Percentiles rank a stretch among this genome's conserved stretches.
These are phyloP conservation scores for Nakazawaea siamensis DNA, from an alignment of 805 yeast species.

Conservation along the genomic window DNA sequence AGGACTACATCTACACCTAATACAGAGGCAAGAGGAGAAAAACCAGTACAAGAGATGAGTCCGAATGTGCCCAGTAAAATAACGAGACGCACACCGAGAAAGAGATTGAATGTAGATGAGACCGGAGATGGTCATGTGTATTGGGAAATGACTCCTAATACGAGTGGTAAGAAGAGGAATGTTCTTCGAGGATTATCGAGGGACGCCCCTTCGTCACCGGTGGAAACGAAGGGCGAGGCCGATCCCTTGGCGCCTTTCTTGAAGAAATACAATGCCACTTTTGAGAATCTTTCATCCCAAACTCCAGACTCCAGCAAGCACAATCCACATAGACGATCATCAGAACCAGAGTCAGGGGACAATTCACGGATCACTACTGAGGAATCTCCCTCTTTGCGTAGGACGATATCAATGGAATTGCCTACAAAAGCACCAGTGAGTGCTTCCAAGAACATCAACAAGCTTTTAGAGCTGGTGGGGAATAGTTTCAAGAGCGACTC, in stretches of 20 bases:
- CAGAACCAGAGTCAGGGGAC: constrained; percentile 20
- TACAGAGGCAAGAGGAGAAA: background rate
- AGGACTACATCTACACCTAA: background rate
- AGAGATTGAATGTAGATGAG: constrained; percentile 12
- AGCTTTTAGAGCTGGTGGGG: constrained; percentile 9
- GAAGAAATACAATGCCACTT: constrained; percentile 32
- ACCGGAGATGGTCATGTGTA: constrained; percentile 27
- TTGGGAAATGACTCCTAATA: constrained; percentile 35
- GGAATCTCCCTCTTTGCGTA: no score
- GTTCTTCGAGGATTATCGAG: constrained; percentile 4
- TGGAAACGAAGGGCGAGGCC: constrained; percentile 15
- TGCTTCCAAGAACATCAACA: constrained; percentile 8
- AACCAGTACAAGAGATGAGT: background rate
- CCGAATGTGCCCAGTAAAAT: background rate
- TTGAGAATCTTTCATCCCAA: constrained; percentile 22
- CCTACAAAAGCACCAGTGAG: background rate
- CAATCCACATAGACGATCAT: constrained; percentile 22
- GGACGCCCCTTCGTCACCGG: constrained; percentile 35
- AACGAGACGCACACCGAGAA: constrained; percentile 6
- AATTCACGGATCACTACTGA: constrained; percentile 11
- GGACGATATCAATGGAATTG: constrained; percentile 1
- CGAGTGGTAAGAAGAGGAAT: constrained; percentile 10
- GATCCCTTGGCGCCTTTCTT: constrained; percentile 21
- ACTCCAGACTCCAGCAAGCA: constrained; percentile 24
- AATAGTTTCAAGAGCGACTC: constrained; percentile 7